A percentile compares a stretch with the other conserved stretches of the same genome.
Conservation (phyloP, 1,284 basidiomycete genomes). For the Sporisorium graminicola region DNA sequence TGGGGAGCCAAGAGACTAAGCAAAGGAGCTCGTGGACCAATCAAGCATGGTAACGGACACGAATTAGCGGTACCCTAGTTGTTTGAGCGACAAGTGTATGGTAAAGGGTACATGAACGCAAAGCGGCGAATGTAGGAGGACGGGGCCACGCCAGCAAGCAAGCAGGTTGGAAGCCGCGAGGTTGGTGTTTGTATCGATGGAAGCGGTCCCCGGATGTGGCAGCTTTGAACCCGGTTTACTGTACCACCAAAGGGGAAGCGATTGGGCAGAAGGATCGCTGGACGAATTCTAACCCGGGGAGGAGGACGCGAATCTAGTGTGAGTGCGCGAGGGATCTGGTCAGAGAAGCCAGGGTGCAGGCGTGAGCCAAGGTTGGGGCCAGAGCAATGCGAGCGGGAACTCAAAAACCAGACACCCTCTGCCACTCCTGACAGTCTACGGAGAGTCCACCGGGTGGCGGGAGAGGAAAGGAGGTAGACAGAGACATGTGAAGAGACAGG, state of each 20-base stretch:
- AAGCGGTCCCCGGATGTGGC: slow-evolving; percentile 18
- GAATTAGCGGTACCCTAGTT: slow-evolving; percentile 10
- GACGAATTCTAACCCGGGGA: background rate
- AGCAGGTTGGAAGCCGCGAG: background rate
- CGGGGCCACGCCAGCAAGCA: background rate
- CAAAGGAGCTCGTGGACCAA: background rate
- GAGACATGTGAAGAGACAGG: background rate
- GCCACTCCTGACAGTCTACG: background rate
- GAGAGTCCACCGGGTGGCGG: background rate
- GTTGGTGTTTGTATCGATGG: slow-evolving; percentile 15
- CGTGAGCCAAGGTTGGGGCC: background rate
- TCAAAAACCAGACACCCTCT: background rate
- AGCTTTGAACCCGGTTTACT: slow-evolving; percentile 7
- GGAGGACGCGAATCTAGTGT: too few relatives aligned
- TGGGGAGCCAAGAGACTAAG: slow-evolving; percentile 4
- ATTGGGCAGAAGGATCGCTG: slow-evolving; percentile 14
- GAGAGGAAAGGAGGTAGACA: background rate
- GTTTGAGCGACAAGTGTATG: slow-evolving; percentile 1
- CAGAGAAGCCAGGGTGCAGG: slow-evolving; percentile 8
- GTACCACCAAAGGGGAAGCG: slow-evolving; percentile 15
- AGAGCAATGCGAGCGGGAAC: slow-evolving; percentile 4
- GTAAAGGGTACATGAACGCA: slow-evolving; percentile 23
- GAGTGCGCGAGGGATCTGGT: background rate
- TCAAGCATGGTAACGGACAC: slow-evolving; percentile 2
- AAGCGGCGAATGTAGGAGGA: slow-evolving; percentile 16